These are phyloP conservation scores for Cichorium intybus DNA, from an alignment of 140 eudicot genomes.

Conservation along the genomic window DNA sequence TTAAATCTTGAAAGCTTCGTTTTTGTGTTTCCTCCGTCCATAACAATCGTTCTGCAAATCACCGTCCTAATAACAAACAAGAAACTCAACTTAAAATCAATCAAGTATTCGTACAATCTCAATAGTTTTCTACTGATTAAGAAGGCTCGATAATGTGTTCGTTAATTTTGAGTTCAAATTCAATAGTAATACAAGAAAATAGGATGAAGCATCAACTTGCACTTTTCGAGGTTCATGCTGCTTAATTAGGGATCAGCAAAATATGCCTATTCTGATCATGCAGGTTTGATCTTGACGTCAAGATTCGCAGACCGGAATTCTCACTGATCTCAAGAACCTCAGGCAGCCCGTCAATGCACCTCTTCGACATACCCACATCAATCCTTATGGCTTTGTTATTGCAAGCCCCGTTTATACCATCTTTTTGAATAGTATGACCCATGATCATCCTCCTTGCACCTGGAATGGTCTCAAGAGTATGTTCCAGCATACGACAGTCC, in stretches of 20 bases:
- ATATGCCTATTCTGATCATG: constrained; percentile 22
- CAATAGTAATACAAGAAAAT: background rate
- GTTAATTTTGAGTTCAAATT: background rate
- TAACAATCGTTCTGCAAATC: too few relatives aligned
- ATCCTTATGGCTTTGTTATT: constrained; percentile 53
- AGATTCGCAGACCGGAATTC: constrained; percentile 37
- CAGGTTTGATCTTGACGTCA: constrained; percentile 51
- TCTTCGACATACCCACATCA: constrained; percentile 77
- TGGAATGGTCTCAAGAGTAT: constrained; percentile 71
- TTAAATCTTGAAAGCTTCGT: too few relatives aligned
- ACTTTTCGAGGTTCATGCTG: constrained; percentile 25
- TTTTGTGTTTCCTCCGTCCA: too few relatives aligned
- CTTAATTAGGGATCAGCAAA: constrained; percentile 18
- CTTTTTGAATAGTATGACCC: constrained; percentile 84
- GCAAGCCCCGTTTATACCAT: constrained; percentile 68
- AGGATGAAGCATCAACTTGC: constrained; percentile 45
- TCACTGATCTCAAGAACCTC: constrained; percentile 68
- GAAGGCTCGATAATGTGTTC: too few relatives aligned
- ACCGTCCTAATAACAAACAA: background rate
- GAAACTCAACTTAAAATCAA: constrained; percentile 5
- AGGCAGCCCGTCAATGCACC: constrained; percentile 55
- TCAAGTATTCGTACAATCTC: background rate
- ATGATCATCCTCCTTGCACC: constrained; percentile 83
- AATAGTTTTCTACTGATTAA: too few relatives aligned
- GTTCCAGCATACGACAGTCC: constrained; percentile 69